Evolutionary conservation across 2,329 filamentous ascomycete species (phyloP), one percentile per base, ranked within the genome.

Genomic region (Scedosporium dehoogii): DNA sequence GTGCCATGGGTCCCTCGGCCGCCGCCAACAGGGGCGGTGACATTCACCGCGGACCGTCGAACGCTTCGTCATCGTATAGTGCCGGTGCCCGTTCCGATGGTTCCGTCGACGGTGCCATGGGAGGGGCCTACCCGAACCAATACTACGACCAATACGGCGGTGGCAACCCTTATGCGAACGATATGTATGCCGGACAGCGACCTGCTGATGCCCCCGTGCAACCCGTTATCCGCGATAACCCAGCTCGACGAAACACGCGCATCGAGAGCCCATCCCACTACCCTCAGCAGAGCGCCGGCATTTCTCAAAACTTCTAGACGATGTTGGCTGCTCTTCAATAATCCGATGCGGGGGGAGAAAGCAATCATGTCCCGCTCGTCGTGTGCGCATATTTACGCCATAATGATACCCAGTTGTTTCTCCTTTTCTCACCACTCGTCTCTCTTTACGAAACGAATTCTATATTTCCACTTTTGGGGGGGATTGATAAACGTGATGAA

Each of bases 41-140:
- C 67, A 89, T 97, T 42, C 90, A 89, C 67, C 89, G 94, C 61
- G 94, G 94, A 1, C 87, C 91, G 1, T 97, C 93, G 5, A 97
- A 97, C 70, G 94, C 94, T 5, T 99, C 94, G 0, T 97, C 94
- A 0, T 92, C 91, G 1, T 99, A 97, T 77, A 97, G 92, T 66
- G 88, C 87, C 12, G 89, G 86, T 6, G 87, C 85, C 55, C 85
- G 85, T 64, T 97, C 93, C 0, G 86, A 89, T 63, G 83, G 81
- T 9, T 88, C 85, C 12, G 85, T 87, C 23, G 76, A 65, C 74
- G 21, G 21, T 33, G 73, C 72, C 60, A 74, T 77, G 62, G 79
- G 77, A 48, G 73, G 75, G 18, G 74, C 77, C 2, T 83, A 82
- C 21, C 57, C 68, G 51, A 74, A 77, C 58, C 74, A 74, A 61